Evolutionary conservation across 768 basidiomycete genomes (phyloP).

Genomic region (Tulasnella sp.): DNA sequence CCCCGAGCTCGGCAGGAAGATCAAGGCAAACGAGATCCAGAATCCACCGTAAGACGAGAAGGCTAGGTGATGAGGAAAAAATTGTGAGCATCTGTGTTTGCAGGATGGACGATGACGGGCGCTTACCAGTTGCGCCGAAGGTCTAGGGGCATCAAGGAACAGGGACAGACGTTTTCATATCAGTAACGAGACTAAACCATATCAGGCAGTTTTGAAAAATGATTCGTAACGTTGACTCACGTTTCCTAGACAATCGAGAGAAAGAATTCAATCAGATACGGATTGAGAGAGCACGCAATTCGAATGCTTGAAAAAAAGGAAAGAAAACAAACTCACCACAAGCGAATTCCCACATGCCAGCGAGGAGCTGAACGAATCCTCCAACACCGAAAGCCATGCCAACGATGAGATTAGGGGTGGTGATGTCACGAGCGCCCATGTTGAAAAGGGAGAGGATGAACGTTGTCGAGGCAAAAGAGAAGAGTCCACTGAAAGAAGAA

Average conservation of each 20-base stretch:
- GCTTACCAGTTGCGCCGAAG: conserved; percentile 17
- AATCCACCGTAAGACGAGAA: conserved; percentile 79
- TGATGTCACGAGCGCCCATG: conserved; percentile 22
- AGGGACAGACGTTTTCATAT: no score
- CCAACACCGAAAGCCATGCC: conserved; percentile 83
- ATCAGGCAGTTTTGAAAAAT: no score
- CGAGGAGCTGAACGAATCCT: conserved; percentile 74
- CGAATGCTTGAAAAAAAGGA: background rate
- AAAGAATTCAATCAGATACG: background rate
- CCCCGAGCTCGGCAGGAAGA: conserved; percentile 61
- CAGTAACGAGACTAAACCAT: no score
- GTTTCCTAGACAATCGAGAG: no score
- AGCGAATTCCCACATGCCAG: conserved; percentile 77
- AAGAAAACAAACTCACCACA: conserved; percentile 10
- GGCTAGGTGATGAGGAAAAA: conserved; percentile 32
- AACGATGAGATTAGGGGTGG: conserved; percentile 54
- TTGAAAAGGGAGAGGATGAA: conserved; percentile 72
- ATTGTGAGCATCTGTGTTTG: background rate
- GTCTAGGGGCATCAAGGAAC: no score
- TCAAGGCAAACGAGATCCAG: conserved; percentile 68
- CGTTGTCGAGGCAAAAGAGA: conserved; percentile 76
- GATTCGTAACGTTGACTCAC: no score
- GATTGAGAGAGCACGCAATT: background rate
- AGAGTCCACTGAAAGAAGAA: conserved; percentile 57
- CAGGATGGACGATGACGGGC: background rate